phyloP scores from a whole-genome alignment of 371 early-diverging fungal species.

The Dinochytrium kinnereticum region DNA sequence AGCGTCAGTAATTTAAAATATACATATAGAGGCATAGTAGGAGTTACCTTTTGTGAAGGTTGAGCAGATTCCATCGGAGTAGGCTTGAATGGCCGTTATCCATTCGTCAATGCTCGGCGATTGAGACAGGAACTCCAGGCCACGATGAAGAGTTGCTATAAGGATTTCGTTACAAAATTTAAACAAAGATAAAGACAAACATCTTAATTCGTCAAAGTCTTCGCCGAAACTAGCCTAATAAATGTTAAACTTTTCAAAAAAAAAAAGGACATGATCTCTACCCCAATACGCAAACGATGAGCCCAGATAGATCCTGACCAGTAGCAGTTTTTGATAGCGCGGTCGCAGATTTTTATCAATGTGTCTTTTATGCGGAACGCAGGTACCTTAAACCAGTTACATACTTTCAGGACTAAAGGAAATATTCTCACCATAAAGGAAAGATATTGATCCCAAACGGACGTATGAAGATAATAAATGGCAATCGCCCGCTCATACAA shows the following conservation, averaged over 20 bases:
- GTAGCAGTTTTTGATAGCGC: constrained; percentile 71
- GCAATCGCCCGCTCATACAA: constrained; percentile 72
- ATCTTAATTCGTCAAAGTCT: constrained; percentile 26
- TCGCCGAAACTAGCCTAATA: constrained; percentile 31
- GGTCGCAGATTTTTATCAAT: constrained; percentile 40
- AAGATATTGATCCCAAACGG: constrained; percentile 75
- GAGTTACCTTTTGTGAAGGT: background rate
- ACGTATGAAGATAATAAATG: constrained; percentile 60
- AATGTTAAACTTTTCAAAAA: constrained; percentile 33
- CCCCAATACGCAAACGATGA: constrained; percentile 53
- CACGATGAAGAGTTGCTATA: constrained; percentile 15
- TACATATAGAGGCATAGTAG: background rate
- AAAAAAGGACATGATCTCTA: constrained; percentile 26
- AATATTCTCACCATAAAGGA: constrained; percentile 54
- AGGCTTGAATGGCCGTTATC: constrained; percentile 12
- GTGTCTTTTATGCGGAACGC: constrained; percentile 21
- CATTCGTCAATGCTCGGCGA: constrained; percentile 21
- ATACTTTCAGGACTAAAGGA: background rate
- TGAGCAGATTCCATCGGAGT: background rate
- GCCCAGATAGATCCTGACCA: constrained; percentile 73
- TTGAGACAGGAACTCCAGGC: constrained; percentile 15
- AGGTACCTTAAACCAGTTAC: constrained; percentile 42
- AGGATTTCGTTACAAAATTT: constrained; percentile 13
- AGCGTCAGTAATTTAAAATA: no score
- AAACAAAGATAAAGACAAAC: constrained; percentile 17